Conservation (phyloP, 495 filamentous ascomycete genomes). For the Chaetomidium leptoderma region DNA sequence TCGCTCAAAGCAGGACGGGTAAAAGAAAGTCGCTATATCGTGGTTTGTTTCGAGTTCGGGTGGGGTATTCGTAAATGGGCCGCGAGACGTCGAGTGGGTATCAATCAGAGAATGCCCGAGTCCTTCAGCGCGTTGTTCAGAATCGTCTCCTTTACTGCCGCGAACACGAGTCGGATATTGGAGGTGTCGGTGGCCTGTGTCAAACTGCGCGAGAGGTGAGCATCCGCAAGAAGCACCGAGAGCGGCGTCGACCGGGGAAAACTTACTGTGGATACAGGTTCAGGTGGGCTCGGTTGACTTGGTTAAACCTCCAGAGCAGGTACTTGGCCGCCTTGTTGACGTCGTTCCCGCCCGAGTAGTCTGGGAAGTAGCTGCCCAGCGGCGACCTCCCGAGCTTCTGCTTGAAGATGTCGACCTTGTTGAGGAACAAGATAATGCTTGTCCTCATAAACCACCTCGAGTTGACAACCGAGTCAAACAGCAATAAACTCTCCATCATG, state of each 20-base stretch:
- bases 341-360: conserved; percentile 95
- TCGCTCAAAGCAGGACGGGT: conserved; percentile 11
- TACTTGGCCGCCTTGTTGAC: conserved; percentile 98
- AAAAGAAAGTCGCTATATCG: conserved; percentile 7
- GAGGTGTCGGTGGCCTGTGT: conserved; percentile 98
- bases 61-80: conserved; percentile 3
- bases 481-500: conserved; percentile 95
- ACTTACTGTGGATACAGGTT: conserved; percentile 97
- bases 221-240: conserved; percentile 13
- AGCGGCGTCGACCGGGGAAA: neutral
- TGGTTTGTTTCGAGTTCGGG: neutral
- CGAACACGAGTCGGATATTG: conserved; percentile 96
- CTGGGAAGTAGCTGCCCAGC: conserved; percentile 89
- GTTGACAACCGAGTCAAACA: conserved; percentile 99
- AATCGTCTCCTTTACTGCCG: conserved; percentile 97
- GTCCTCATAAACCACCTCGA: conserved; percentile 98
- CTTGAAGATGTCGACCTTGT: conserved; percentile 98
- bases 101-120: conserved; percentile 90
- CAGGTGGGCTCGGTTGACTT: conserved; percentile 93
- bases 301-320: conserved; percentile 95
- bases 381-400: conserved; percentile 86
- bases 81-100: neutral
- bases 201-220: conserved; percentile 57
- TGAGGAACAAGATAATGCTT: conserved; percentile 96
- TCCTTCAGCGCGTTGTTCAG: conserved; percentile 97